Conservation (phyloP, 805 yeast species). For the Yarrowia sp. region DNA sequence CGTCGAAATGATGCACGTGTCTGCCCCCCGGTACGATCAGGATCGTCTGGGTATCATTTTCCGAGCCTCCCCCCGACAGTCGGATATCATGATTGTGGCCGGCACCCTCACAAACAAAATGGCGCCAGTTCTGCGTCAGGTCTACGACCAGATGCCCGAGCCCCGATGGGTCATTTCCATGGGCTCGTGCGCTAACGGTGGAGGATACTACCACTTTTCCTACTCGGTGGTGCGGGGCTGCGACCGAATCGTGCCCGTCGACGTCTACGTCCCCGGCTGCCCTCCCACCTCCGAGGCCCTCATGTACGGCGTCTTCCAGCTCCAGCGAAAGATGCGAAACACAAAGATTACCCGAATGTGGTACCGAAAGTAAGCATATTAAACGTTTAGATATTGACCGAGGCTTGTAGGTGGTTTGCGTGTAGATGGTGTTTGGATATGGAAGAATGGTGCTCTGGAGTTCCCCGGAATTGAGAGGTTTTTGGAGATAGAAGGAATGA, state of each 20-base stretch:
- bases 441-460: no score
- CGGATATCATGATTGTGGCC: constrained; percentile 91
- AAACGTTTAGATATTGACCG: background rate
- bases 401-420: no score
- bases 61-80: constrained; percentile 92
- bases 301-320: constrained; percentile 87
- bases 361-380: constrained; percentile 64
- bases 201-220: constrained; percentile 90
- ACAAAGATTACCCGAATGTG: constrained; percentile 82
- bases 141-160: constrained; percentile 92
- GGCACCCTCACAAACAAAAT: constrained; percentile 90
- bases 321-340: constrained; percentile 88
- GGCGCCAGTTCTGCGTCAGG: constrained; percentile 94
- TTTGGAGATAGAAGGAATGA: no score
- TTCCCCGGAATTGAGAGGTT: no score
- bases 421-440: no score
- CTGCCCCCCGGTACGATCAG: constrained; percentile 90
- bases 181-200: constrained; percentile 96
- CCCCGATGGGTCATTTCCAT: constrained; percentile 94
- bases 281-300: constrained; percentile 92
- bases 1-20: constrained; percentile 93
- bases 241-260: constrained; percentile 87
- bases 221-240: constrained; percentile 90
- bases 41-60: constrained; percentile 91
- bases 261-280: constrained; percentile 90